Percentiles rank a stretch among this genome's conserved stretches.
These are phyloP conservation scores for Protostelium mycophagum DNA, from an alignment of 78 protist species.

Conservation along the genomic window DNA sequence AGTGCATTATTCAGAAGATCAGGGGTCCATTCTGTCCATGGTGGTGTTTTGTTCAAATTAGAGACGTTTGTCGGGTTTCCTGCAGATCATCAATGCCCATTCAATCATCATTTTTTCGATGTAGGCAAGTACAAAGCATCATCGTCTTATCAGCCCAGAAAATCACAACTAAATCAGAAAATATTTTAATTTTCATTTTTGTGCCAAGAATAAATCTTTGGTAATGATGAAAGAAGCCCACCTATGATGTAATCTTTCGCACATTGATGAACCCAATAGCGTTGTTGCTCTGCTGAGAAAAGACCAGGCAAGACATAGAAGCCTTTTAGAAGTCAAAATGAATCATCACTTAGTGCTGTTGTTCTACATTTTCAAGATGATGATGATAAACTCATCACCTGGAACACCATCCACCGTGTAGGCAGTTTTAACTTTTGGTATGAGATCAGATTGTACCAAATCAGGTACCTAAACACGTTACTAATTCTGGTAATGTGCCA, in stretches of 20 bases:
- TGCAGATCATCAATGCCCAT: background rate
- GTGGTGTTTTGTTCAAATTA: background rate
- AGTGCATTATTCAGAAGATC: background rate
- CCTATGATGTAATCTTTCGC: background rate
- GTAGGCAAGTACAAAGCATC: too few species aligned
- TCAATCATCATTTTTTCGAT: background rate
- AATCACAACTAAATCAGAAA: too few species aligned
- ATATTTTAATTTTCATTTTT: too few species aligned
- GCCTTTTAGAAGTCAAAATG: background rate
- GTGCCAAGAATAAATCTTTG: too few species aligned
- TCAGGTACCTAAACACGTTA: too few species aligned
- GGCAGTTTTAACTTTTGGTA: background rate
- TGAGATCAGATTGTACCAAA: background rate
- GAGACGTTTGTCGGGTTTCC: background rate
- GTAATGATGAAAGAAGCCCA: background rate
- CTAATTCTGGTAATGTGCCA: too few species aligned
- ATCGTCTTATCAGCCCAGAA: too few species aligned
- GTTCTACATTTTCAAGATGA: background rate
- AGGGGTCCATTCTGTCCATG: background rate
- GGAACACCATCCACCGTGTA: background rate
- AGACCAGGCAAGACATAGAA: background rate
- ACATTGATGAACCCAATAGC: background rate
- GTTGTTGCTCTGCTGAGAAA: background rate
- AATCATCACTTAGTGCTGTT: background rate
- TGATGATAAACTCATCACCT: background rate